Evolutionary conservation across 768 basidiomycete genomes (phyloP), one percentile per base, ranked within the genome.

Genomic region (Pisolithus albus): DNA sequence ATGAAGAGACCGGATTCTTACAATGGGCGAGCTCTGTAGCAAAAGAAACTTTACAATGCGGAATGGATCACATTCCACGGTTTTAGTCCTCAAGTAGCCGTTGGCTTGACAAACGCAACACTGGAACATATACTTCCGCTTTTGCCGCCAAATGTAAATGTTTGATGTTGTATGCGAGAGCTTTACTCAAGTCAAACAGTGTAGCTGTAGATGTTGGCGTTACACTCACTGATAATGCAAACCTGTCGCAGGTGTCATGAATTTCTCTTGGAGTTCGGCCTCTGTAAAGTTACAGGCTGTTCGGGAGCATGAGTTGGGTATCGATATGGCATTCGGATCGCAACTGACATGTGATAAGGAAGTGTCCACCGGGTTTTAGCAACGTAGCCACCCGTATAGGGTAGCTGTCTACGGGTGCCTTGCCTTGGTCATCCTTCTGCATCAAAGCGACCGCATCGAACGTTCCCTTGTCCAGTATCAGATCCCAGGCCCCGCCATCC

Each of bases 201-300:
- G 19, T 30, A 23, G n/a, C 18, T 7, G 15, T 19, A 15, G 8
- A n/a, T 6, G 19, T 16, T 49, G 8, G 34, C 18, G 19, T 11
- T 19, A 11, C 32, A 24, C 80, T 63, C 59, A 92, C 90, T 87
- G 81, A 63, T 84, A 89, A 37, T 61, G 50, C 30, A 92, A 66
- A 5, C 75, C 72, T 16, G 79, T 77, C 13, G 69, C 75, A 8
- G 67, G 59, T 0, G 67, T 70, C 11, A 68, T 67, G 58, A 91
- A 88, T 47, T 60, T 75, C 4, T 69, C 60, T 57, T 73, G 77
- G 34, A 92, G 61, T 61, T 92, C 90, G 0, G 83, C 79, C 57
- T 88, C 84, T 0, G 90, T 92, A 58, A 90, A 92, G 62, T 92
- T 92, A 61, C 90, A 92, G 2, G 90, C 86, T 84, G 53, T 2